Evolutionary conservation across 257 asterid genomes (phyloP).

Genomic region (Solanum microdontum): DNA sequence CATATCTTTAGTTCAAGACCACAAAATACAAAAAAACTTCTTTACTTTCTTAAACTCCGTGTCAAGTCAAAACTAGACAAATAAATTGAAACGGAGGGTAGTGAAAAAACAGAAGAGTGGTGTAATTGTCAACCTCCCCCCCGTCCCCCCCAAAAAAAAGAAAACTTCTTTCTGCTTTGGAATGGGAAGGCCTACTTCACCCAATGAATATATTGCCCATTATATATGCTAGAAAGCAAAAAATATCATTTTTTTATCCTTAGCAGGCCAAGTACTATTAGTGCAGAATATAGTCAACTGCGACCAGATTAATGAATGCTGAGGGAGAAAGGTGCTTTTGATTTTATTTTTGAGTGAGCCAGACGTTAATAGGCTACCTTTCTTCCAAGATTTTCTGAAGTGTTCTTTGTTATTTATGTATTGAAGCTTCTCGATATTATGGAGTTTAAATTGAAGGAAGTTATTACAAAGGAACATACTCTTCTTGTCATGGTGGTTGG

Average conservation of each 20-base stretch:
- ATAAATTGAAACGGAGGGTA: background rate
- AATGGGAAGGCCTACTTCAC: background rate
- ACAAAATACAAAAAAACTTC: background rate
- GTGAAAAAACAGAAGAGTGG: background rate
- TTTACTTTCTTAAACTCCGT: background rate
- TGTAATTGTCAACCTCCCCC: background rate
- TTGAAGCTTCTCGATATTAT: conserved; percentile 77
- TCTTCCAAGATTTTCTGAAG: conserved; percentile 12
- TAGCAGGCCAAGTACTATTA: background rate
- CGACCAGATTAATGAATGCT: background rate
- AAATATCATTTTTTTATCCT: background rate
- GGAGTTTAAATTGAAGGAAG: conserved; percentile 80
- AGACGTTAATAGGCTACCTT: background rate
- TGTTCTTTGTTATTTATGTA: conserved; percentile 5
- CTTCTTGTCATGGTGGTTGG: conserved; percentile 90
- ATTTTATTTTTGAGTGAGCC: background rate
- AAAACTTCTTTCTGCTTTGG: background rate
- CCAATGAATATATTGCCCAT: background rate
- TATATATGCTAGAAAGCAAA: background rate
- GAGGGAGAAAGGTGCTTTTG: background rate
- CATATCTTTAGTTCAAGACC: background rate
- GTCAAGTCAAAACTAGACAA: background rate
- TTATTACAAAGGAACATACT: conserved; percentile 73
- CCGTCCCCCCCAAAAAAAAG: background rate
- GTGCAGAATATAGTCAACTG: background rate